Evolutionary conservation across 345 rosid genomes (phyloP).

Genomic region (Bretschneidera sinensis): DNA sequence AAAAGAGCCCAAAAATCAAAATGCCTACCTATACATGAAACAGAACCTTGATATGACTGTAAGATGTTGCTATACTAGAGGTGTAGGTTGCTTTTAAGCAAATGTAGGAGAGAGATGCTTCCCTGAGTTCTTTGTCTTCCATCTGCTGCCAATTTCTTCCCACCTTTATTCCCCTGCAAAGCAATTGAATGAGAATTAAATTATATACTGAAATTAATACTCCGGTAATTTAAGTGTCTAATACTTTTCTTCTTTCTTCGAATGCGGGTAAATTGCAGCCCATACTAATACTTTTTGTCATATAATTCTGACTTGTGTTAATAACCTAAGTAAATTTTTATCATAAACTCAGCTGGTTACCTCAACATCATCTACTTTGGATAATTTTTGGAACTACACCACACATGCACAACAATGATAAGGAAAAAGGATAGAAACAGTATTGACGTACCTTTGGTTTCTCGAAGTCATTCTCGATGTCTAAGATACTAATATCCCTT

Average conservation of each 20-base stretch:
- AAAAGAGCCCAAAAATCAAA: not conserved
- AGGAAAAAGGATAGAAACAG: not conserved
- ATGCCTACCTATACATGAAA: not conserved
- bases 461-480: conserved; percentile 53
- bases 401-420: not conserved
- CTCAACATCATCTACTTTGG: too few species aligned
- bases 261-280: too few species aligned
- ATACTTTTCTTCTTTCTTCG: not conserved
- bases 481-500: conserved; percentile 50
- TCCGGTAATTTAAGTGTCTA: not conserved
- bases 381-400: not conserved
- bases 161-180: conserved; percentile 55
- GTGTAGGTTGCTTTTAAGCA: conserved; percentile 52
- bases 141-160: conserved; percentile 34
- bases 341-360: too few species aligned
- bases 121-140: conserved; percentile 60
- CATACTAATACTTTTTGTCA: too few species aligned
- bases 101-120: conserved; percentile 48
- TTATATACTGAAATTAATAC: not conserved
- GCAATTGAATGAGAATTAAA: conserved; percentile 8
- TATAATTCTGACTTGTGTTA: not conserved
- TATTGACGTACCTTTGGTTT: conserved; percentile 52
- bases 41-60: not conserved
- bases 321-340: too few species aligned
- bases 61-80: conserved; percentile 9